phyloP scores from a whole-genome alignment of 1,284 basidiomycete genomes.

The Moesziomyces parantarcticus region DNA sequence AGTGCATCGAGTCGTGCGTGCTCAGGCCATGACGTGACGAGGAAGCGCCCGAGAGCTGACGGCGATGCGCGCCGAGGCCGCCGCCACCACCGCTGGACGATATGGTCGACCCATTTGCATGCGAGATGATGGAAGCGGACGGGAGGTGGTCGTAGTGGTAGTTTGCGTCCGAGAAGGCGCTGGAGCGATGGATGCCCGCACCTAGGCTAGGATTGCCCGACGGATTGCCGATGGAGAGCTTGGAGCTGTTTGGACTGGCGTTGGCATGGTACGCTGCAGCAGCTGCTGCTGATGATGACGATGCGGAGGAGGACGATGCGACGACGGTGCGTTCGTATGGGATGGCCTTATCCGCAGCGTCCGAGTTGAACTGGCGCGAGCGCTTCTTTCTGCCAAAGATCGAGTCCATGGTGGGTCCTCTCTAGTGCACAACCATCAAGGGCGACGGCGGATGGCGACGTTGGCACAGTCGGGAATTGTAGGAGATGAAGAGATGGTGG shows the following conservation, averaged over 20 bases:
- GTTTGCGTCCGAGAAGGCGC: constrained; percentile 25
- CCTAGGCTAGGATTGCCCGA: constrained; percentile 41
- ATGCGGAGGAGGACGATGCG: constrained; percentile 8
- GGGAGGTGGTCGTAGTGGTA: constrained; percentile 16
- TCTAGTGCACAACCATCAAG: no score
- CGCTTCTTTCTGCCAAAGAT: constrained; percentile 56
- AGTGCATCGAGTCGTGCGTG: constrained; percentile 41
- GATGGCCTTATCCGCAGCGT: constrained; percentile 52
- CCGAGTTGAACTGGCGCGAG: constrained; percentile 47
- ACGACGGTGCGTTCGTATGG: constrained; percentile 52
- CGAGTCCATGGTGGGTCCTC: constrained; percentile 43
- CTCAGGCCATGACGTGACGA: constrained; percentile 28
- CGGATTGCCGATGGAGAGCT: constrained; percentile 41
- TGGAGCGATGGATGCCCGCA: constrained; percentile 36
- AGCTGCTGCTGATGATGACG: no score
- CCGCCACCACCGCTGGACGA: constrained; percentile 16
- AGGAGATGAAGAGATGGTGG: no score
- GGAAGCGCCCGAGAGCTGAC: constrained; percentile 28
- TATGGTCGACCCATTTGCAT: constrained; percentile 28
- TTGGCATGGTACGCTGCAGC: constrained; percentile 2
- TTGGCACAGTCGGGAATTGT: no score
- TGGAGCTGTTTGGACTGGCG: constrained; percentile 27
- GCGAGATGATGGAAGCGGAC: constrained; percentile 38
- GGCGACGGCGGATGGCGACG: no score
- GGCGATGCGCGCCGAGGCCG: constrained; percentile 32